Base-by-base conservation (phyloP, 352 stramenopile genomes). In the Vaucheria bursata region DNA sequence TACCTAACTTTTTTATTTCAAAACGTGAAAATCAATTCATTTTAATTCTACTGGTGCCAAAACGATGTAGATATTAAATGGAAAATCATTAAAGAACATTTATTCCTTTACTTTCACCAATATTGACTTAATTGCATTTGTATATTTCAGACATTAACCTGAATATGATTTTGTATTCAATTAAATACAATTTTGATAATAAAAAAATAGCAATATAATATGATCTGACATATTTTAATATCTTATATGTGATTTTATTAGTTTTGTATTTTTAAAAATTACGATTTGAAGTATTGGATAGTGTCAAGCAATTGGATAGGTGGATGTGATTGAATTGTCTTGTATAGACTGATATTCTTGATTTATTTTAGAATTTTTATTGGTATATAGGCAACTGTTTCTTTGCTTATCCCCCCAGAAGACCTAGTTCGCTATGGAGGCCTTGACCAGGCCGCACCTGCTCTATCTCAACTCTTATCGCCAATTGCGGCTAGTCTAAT, bases 391-490 rank as follows among this genome's bases (percentile, higher is more conserved):
- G 65, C 65, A 6, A 72, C 65, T 36, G 65, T 72, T 1, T 72
- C 65, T 1, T 35, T 72, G 65, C 65, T 72, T 4, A 8, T 72
- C 1, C 65, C 6, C 1, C 65, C 65, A 2, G 12, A 72, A 38
- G 65, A 72, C 31, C 65, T 72, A 6, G 65, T 72, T 29, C 65
- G 65, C 6, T 72, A 72, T 35, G 65, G 65, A 7, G 65, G 65
- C 65, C 31, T 72, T 45, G 65, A 72, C 31, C 65, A 72, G 32
- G 65, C 65, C 3, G 65, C 65, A 29, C 65, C 65, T 6, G 65
- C 65, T 12, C 65, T 72, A 8, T 72, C 65, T 2, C 65, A 72
- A 35, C 65, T 72, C 1, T 35, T 72, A 35, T 72, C 29, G 4
- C 65, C 65, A 2, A 35, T 35, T 7, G 31, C 31, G 8, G 65